Evolutionary conservation across 371 early-diverging fungal genomes (phyloP).

Genomic region (Vairimorpha necatrix): DNA sequence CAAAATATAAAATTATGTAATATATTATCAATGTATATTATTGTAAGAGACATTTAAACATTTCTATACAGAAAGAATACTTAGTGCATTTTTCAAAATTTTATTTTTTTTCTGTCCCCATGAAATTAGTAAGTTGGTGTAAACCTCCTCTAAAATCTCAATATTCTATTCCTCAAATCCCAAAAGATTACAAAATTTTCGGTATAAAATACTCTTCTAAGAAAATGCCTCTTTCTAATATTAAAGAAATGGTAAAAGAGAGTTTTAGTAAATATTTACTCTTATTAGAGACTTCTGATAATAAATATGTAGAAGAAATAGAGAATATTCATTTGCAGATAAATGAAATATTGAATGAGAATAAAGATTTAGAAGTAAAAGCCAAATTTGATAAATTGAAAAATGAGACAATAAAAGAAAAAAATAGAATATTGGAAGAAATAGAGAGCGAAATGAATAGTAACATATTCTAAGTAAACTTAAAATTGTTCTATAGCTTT

Average conservation of each 20-base stretch:
- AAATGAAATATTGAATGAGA: conserved; percentile 41
- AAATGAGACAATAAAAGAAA: background rate
- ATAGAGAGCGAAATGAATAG: conserved; percentile 10
- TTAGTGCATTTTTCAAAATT: too few relatives aligned
- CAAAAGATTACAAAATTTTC: conserved; percentile 1
- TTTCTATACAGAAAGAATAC: too few relatives aligned
- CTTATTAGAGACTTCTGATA: conserved; percentile 6
- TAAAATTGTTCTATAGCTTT: too few relatives aligned
- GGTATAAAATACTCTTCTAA: conserved; percentile 10
- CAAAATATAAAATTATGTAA: too few relatives aligned
- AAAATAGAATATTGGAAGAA: background rate
- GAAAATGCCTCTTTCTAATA: background rate
- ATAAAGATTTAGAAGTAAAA: background rate
- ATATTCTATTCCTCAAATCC: background rate
- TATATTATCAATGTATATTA: too few relatives aligned
- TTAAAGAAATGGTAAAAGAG: conserved; percentile 3
- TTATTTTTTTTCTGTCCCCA: background rate
- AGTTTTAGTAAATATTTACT: conserved; percentile 12
- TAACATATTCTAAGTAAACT: too few relatives aligned
- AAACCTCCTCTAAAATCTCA: conserved; percentile 31
- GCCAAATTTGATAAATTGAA: background rate
- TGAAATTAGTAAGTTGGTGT: conserved; percentile 37
- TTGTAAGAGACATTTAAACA: too few relatives aligned
- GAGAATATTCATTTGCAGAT: conserved; percentile 33
- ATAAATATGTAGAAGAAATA: conserved; percentile 15